Percentiles rank a stretch among this genome's conserved stretches.
These are phyloP conservation scores for Saitozyma podzolica DNA, from an alignment of 768 basidiomycete genomes.

Conservation along the genomic window DNA sequence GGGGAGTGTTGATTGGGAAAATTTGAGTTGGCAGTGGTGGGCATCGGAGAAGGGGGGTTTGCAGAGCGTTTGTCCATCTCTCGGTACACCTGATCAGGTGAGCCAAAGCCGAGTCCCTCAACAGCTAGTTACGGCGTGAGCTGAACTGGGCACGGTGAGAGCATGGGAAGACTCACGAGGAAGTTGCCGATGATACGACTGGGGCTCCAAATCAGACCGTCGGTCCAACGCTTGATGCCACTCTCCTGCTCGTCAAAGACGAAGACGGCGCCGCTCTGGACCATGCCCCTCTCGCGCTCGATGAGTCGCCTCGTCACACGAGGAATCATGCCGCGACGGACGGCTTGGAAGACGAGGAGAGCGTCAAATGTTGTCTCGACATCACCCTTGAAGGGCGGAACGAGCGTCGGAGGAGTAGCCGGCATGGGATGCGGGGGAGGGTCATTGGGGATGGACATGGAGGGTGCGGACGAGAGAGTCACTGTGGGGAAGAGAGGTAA, in stretches of 20 bases:
- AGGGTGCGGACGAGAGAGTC: no score
- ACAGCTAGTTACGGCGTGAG: neutral
- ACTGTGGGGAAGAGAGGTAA: no score
- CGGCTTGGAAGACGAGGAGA: constrained; percentile 93
- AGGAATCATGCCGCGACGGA: constrained; percentile 82
- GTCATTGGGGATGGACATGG: no score
- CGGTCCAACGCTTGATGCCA: constrained; percentile 95
- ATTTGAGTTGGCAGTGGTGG: constrained; percentile 2
- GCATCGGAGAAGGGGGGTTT: constrained; percentile 7
- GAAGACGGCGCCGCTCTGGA: constrained; percentile 89
- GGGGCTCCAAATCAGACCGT: constrained; percentile 92
- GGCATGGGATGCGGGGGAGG: no score
- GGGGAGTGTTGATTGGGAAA: constrained; percentile 13
- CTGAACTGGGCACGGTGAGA: constrained; percentile 36
- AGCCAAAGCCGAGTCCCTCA: neutral
- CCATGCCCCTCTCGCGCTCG: constrained; percentile 89
- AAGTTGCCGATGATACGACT: constrained; percentile 92
- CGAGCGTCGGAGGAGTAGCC: constrained; percentile 50
- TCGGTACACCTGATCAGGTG: constrained; percentile 68
- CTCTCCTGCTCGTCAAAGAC: constrained; percentile 97
- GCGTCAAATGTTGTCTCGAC: constrained; percentile 95
- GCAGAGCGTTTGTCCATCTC: constrained; percentile 71
- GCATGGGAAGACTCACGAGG: constrained; percentile 67
- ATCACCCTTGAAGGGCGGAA: constrained; percentile 90
- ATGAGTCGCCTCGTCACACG: constrained; percentile 87